Conservation (phyloP, 2,329 filamentous ascomycete genomes). For the Phyllosticta citrichinensis region DNA sequence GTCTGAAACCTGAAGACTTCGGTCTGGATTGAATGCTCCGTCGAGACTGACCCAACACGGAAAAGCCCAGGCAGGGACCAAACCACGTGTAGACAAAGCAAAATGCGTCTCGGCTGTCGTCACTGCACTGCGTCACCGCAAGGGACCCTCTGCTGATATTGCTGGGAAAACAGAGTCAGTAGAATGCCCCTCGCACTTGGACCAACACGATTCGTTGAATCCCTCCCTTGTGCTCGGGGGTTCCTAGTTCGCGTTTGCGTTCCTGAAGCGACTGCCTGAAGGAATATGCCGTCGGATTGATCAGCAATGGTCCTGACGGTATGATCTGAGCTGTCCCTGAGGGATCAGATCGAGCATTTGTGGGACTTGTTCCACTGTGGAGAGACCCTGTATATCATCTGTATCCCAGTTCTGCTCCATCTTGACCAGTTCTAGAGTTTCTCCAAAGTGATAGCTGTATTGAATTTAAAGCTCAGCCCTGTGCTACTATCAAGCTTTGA, state of each 20-base stretch:
- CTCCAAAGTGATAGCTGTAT: background rate
- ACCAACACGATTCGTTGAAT: background rate
- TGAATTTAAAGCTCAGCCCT: background rate
- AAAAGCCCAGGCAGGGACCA: too few relatives aligned
- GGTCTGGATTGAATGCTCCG: too few relatives aligned
- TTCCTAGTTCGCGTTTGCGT: too few relatives aligned
- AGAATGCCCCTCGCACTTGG: background rate
- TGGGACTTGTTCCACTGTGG: background rate
- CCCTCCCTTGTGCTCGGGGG: background rate
- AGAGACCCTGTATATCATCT: background rate
- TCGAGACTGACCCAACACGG: too few relatives aligned
- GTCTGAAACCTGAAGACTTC: too few relatives aligned
- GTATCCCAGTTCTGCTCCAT: background rate
- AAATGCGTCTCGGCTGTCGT: too few relatives aligned
- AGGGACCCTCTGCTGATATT: too few relatives aligned
- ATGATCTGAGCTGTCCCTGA: background rate
- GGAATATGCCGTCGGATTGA: background rate
- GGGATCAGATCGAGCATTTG: background rate
- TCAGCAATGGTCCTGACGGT: background rate
- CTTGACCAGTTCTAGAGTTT: background rate
- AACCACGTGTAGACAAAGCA: too few relatives aligned
- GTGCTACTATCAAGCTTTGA: background rate
- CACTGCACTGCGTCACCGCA: too few relatives aligned
- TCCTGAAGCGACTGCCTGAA: background rate
- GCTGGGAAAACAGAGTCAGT: background rate